Conservation (phyloP, 129 eudicot species). For the Arctium minus region DNA sequence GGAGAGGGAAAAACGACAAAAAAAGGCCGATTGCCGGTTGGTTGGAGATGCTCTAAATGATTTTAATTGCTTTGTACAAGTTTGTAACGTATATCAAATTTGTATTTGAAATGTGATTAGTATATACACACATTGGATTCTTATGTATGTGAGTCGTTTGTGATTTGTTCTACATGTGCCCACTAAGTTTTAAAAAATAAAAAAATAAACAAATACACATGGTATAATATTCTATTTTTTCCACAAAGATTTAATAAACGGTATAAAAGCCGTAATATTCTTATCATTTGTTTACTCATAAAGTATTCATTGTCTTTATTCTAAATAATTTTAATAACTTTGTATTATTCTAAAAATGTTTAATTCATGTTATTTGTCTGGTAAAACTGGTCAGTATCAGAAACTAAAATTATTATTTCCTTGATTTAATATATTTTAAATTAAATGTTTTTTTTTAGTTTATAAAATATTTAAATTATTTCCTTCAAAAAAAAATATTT, state of each 20-base stretch:
- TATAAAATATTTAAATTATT: background rate
- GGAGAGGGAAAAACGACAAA: too few species aligned
- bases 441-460: background rate
- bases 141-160: background rate
- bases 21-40: too few species aligned
- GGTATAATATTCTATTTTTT: background rate
- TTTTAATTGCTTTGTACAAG: too few species aligned
- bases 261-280: background rate
- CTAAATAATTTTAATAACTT: too few species aligned
- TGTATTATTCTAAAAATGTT: background rate
- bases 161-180: conserved; percentile 14
- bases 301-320: background rate
- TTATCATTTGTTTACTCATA: background rate
- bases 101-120: too few species aligned
- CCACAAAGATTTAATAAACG: background rate
- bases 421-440: background rate
- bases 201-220: conserved; percentile 2
- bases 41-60: too few species aligned
- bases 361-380: background rate
- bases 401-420: background rate
- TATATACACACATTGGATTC: conserved; percentile 15
- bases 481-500: background rate
- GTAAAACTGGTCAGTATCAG: background rate
- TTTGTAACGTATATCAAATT: too few species aligned
- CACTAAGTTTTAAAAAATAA: background rate